Evolutionary conservation across 805 yeast species (phyloP).

Genomic region (Komagataella pseudopastoris): DNA sequence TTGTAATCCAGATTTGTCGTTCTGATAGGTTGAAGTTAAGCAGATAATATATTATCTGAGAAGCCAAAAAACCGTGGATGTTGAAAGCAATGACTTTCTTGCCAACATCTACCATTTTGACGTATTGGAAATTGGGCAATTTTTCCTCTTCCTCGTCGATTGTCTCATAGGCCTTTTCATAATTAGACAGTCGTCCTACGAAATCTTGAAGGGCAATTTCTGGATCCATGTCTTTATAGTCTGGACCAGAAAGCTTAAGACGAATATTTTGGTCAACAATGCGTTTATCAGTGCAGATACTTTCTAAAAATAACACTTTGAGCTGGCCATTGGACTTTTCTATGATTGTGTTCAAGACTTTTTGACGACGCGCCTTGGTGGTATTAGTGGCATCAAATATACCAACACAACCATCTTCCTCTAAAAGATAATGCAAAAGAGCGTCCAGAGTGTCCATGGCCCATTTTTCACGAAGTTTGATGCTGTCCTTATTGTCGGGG

Average conservation of each 20-base stretch:
- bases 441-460: constrained; percentile 89
- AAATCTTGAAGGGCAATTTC: constrained; percentile 71
- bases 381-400: constrained; percentile 81
- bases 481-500: constrained; percentile 59
- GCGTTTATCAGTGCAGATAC: constrained; percentile 69
- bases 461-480: constrained; percentile 77
- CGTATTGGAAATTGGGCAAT: constrained; percentile 61
- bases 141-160: constrained; percentile 64
- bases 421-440: constrained; percentile 64
- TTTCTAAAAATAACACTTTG: constrained; percentile 75
- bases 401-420: constrained; percentile 84
- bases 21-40: constrained; percentile 80
- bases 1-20: constrained; percentile 86
- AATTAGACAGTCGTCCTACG: constrained; percentile 65
- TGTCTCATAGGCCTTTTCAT: constrained; percentile 83
- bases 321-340: constrained; percentile 44
- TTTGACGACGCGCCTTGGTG: constrained; percentile 48
- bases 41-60: constrained; percentile 84
- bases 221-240: constrained; percentile 77
- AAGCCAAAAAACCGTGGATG: constrained; percentile 76
- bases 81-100: constrained; percentile 86
- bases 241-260: constrained; percentile 86
- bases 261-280: constrained; percentile 76
- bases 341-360: constrained; percentile 43
- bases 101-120: constrained; percentile 94